These are phyloP conservation scores for Mercurialis annua DNA, from an alignment of 345 rosid species.

Conservation along the genomic window DNA sequence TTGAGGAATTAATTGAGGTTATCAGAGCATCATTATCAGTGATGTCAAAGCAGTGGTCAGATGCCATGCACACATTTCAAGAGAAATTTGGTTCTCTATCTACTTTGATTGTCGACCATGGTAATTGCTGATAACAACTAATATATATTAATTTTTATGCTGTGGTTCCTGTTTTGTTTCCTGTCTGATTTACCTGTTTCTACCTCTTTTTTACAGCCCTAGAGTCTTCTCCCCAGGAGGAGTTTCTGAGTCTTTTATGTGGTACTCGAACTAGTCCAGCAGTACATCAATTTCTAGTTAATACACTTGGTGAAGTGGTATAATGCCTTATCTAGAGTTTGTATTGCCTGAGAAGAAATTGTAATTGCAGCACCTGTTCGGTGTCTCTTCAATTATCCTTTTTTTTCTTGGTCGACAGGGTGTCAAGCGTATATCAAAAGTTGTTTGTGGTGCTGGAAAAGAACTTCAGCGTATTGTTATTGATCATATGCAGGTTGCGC, in stretches of 20 bases:
- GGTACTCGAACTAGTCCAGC: slow-evolving; percentile 93
- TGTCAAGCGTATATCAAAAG: slow-evolving; percentile 78
- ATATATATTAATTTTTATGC: slow-evolving; percentile 7
- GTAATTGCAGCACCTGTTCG: slow-evolving; percentile 14
- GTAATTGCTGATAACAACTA: slow-evolving; percentile 39
- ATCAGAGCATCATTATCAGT: slow-evolving; percentile 66
- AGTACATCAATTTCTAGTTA: slow-evolving; percentile 84
- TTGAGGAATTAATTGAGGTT: slow-evolving; percentile 82
- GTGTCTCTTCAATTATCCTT: slow-evolving; percentile 2
- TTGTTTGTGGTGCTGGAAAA: slow-evolving; percentile 83
- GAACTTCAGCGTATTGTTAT: slow-evolving; percentile 82
- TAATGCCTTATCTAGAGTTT: slow-evolving; percentile 14
- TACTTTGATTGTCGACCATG: slow-evolving; percentile 64
- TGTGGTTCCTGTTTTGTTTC: slow-evolving; percentile 11
- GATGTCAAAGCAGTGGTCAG: slow-evolving; percentile 83
- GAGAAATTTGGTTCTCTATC: slow-evolving; percentile 78
- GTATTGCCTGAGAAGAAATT: slow-evolving; percentile 12
- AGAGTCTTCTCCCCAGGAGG: slow-evolving; percentile 92
- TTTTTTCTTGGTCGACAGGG: slow-evolving; percentile 48
- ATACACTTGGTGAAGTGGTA: slow-evolving; percentile 85
- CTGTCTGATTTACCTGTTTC: slow-evolving; percentile 18
- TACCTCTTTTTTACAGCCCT: slow-evolving; percentile 44
- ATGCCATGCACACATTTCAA: slow-evolving; percentile 69
- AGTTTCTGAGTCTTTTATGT: slow-evolving; percentile 81
- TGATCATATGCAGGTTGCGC: slow-evolving; percentile 82